Base-by-base conservation (phyloP, 2,329 filamentous ascomycete species). In the Pseudofabraea citricarpa region DNA sequence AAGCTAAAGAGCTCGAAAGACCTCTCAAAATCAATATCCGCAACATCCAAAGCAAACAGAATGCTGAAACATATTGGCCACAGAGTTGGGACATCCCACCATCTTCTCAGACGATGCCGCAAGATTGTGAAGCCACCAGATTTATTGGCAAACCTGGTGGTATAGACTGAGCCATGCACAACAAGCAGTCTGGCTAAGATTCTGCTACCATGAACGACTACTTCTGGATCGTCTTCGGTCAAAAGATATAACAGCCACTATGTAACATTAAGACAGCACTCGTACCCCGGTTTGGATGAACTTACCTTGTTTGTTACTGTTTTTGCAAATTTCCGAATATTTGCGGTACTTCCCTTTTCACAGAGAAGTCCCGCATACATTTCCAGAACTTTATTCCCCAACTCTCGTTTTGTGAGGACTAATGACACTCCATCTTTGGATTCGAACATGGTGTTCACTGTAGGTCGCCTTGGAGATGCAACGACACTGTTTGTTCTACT, bases 301-400 rank as follows among this genome's bases (percentile, higher is more conserved):
- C 71, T 58, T 70, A 89, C 87, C 75, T 95, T 95, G 55, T 95
- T 95, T 18, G 91, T 96, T 7, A 98, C 91, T 1, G 91, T 94
- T 58, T 85, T 87, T 5, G 90, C 88, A 70, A 98, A 97, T 56
- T 90, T 93, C 58, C 83, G 81, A 44, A 95, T 85, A 48, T 85
- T 81, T 12, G 71, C 71, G 8, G 75, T 67, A 51, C 83, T 88
- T 18, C 75, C 75, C 55, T 80, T 79, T 48, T 87, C 81, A 56
- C 90, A 95, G 8, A 96, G 70, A 9, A 95, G 72, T 20, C 82
- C 75, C 6, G 85, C 77, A 58, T 93, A 91, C 65, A 95, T 81
- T 50, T 79, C 79, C 16, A 96, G 69, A 41, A 96, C 78, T 49
- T 77, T 81, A 27, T 83, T 74, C 6, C 88, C 90, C 27, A 95